Evolutionary conservation across 2,329 filamentous ascomycete species (phyloP), one percentile per base, ranked within the genome.

Genomic region (Arthroderma uncinatum): DNA sequence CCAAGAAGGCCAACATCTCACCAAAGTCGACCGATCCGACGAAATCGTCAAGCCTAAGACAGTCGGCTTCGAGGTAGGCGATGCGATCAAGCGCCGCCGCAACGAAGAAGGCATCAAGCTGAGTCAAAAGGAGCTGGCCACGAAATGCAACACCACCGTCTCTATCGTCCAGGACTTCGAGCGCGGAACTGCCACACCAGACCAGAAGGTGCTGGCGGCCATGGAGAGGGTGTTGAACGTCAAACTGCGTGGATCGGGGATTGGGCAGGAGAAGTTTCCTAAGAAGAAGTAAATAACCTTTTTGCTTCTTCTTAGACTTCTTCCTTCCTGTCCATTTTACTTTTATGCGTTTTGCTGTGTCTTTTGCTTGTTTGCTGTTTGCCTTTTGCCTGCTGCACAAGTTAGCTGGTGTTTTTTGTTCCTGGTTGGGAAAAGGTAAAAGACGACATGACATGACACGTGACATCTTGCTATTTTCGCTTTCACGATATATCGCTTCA

Each of bases 11-110:
- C 93, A 98, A 77, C 91, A 89, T 71, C 81, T 97, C 63, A 97
- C 93, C 64, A 96, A 97, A 79, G 91, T 98, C 73, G 93, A 97
- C 80, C 91, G 92, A 65, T 85, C 84, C 71, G 91, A 97, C 79
- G 93, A 96, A 72, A 95, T 96, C 76, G 86, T 97, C 76, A 95
- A 95, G 79, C 91, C 90, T 69, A 95, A 95, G 78, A 94, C 89
- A 50, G 79, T 96, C 59, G 89, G 90, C 70, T 79, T 81, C 68
- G 79, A 82, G 57, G 89, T 97, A 63, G 89, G 87, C 67, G 83
- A 88, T 64, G 87, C 86, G 63, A 96, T 97, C 76, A 81, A 83
- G 67, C 81, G 85, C 68, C 82, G 87, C 57, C 87, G 93, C 63
- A 84, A 83, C 70, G 83, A 86, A 70, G 85, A 89, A 71, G 87